phyloP scores from a whole-genome alignment of 805 yeast genomes.

The Vanderwaltozyma verrucispora region DNA sequence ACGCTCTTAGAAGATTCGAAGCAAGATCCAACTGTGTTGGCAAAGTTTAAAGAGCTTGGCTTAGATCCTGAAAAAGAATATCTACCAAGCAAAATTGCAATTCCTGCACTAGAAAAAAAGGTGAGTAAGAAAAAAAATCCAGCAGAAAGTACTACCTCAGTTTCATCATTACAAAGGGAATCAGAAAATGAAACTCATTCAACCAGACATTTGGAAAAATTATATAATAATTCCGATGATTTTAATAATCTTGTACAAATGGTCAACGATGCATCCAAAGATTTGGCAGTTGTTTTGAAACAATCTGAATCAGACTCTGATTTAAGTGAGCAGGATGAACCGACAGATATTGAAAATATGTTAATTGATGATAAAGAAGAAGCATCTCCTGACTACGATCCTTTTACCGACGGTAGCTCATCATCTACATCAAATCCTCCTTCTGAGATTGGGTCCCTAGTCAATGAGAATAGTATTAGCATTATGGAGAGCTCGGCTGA shows the following conservation, averaged over 20 bases:
- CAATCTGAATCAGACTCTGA: conserved; percentile 8
- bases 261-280: conserved; percentile 23
- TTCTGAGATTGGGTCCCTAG: neutral
- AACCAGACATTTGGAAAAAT: conserved; percentile 16
- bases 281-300: conserved; percentile 16
- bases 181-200: neutral
- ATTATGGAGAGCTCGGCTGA: neutral
- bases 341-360: neutral
- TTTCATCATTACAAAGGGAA: neutral
- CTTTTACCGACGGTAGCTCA: neutral
- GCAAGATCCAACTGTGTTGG: conserved; percentile 18
- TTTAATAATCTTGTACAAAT: conserved; percentile 20
- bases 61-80: conserved; percentile 20
- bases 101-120: conserved; percentile 8
- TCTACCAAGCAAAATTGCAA: conserved; percentile 21
- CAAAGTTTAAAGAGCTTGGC: conserved; percentile 18
- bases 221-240: conserved; percentile 19
- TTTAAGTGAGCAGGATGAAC: conserved; percentile 2
- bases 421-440: conserved; percentile 1
- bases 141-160: neutral
- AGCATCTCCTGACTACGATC: conserved; percentile 1
- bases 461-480: neutral
- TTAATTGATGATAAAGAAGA: neutral
- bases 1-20: conserved; percentile 33
- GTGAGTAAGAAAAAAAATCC: neutral